phyloP scores from a whole-genome alignment of 441 rosid genomes.

The Raphanus hybrid region DNA sequence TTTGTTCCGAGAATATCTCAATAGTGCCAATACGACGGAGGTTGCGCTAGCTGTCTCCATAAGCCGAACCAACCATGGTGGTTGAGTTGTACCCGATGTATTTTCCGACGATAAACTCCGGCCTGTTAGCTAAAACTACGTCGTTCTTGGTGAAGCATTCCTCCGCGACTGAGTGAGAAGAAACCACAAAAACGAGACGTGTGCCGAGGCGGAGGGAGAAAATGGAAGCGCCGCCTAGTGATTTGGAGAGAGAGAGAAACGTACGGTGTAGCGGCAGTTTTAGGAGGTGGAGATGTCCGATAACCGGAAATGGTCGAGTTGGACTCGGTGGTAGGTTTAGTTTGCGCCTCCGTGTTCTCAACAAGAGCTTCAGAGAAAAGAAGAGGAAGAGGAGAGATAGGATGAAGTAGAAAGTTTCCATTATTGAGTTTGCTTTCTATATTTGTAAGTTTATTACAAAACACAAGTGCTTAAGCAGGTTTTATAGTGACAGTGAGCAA shows the following conservation, averaged over 20 bases:
- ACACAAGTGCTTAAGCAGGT: not conserved
- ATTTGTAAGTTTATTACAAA: not conserved
- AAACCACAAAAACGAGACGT: slow-evolving; percentile 27
- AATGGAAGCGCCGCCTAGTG: slow-evolving; percentile 2
- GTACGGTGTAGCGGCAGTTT: slow-evolving; percentile 38
- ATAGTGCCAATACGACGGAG: slow-evolving; percentile 36
- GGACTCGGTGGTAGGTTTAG: slow-evolving; percentile 37
- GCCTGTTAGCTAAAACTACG: slow-evolving; percentile 36
- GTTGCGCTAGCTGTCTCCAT: slow-evolving; percentile 37
- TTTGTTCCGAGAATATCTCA: too few relatives aligned
- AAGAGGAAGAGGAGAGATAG: slow-evolving; percentile 5
- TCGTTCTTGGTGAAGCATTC: slow-evolving; percentile 40
- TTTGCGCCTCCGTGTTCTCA: slow-evolving; percentile 3
- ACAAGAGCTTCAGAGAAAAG: not conserved
- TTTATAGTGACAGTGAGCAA: slow-evolving; percentile 12
- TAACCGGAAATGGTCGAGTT: not conserved
- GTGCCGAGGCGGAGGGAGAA: slow-evolving; percentile 32
- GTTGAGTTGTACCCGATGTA: slow-evolving; percentile 29
- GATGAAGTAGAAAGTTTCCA: not conserved
- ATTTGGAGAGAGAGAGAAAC: slow-evolving; percentile 23
- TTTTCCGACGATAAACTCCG: slow-evolving; percentile 22
- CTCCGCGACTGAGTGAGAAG: slow-evolving; percentile 22
- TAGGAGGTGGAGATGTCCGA: slow-evolving; percentile 37
- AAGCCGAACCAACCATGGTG: slow-evolving; percentile 22
- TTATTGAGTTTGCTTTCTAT: not conserved